Evolutionary conservation across 2,329 filamentous ascomycete species (phyloP), one percentile per base, ranked within the genome.

Genomic region (Parafenestella ontariensis): DNA sequence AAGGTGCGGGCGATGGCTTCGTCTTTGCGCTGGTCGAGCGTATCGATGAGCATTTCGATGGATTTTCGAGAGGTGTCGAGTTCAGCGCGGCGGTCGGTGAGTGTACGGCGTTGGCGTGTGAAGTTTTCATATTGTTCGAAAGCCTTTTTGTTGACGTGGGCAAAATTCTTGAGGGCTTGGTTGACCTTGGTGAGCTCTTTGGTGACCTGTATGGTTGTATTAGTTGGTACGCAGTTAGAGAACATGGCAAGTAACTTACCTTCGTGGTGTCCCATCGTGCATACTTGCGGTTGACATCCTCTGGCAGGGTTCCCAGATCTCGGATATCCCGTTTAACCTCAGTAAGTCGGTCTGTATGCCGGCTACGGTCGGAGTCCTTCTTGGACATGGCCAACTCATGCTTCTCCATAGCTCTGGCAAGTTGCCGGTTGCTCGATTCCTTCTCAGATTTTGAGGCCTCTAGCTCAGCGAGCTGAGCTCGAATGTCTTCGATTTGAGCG

Each of bases 101-200:
- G 83, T 20, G 89, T 89, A 58, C 96, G 93, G 52, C 96, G 89
- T 77, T 97, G 92, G 46, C 88, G 90, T 7, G 94, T 97, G 75
- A 98, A 99, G 78, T 89, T 96, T 79, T 94, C 96, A 81, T 98
- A 99, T 76, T 99, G 95, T 77, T 99, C 96, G 72, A 98, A 96
- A 0, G 95, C 95, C 79, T 99, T 98, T 80, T 98, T 99, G 85
- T 99, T 99, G 79, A 99, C 93, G 69, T 97, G 92, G 50, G 92
- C 92, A 79, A 95, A 98, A 74, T 97, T 96, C 79, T 98, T 98
- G 49, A 98, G 82, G 0, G 90, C 88, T 66, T 96, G 91, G 60
- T 96, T 96, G 69, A 94, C 92, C 70, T 93, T 96, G 78, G 95
- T 92, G 21, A 98, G 85, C 52, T 89, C 48, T 83, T 82, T 49